Conservation (phyloP, 129 eudicot genomes). For the Apium graveolens region DNA sequence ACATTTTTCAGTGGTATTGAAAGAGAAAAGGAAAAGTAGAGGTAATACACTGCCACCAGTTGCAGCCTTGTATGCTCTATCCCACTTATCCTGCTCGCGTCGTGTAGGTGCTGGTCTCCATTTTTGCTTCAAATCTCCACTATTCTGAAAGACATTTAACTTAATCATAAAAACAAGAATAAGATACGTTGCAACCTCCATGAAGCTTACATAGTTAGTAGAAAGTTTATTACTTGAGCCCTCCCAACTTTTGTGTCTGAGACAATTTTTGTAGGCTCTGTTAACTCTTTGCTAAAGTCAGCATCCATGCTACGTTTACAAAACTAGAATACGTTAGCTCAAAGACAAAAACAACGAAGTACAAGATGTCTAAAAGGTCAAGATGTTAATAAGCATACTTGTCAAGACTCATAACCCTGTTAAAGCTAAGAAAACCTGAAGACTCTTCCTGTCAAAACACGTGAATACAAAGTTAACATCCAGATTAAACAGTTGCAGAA, state of each 20-base stretch:
- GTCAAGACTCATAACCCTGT: conserved; percentile 81
- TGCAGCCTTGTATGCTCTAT: conserved; percentile 84
- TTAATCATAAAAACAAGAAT: conserved; percentile 4
- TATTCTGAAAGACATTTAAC: conserved; percentile 32
- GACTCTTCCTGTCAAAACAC: conserved; percentile 55
- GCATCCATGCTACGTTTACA: conserved; percentile 55
- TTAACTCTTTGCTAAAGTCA: conserved; percentile 82
- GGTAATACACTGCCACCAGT: conserved; percentile 90
- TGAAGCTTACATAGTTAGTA: not conserved
- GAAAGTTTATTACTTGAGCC: conserved; percentile 37
- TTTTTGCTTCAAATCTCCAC: conserved; percentile 23
- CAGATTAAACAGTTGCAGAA: not conserved
- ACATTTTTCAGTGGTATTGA: not conserved
- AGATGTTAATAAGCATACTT: conserved; percentile 30
- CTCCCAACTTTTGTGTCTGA: conserved; percentile 39
- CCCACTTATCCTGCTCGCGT: conserved; percentile 91
- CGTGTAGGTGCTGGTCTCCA: conserved; percentile 98
- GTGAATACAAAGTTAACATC: conserved; percentile 15
- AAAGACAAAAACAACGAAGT: not conserved
- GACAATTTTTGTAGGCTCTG: conserved; percentile 36
- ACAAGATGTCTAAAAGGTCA: not conserved
- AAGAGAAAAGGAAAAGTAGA: conserved; percentile 6
- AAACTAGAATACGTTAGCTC: conserved; percentile 12
- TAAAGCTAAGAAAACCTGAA: conserved; percentile 88
- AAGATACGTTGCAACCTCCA: not conserved